Evolutionary conservation across 73 alveolate species (phyloP).

Genomic region (Tetrahymena malaccensis): DNA sequence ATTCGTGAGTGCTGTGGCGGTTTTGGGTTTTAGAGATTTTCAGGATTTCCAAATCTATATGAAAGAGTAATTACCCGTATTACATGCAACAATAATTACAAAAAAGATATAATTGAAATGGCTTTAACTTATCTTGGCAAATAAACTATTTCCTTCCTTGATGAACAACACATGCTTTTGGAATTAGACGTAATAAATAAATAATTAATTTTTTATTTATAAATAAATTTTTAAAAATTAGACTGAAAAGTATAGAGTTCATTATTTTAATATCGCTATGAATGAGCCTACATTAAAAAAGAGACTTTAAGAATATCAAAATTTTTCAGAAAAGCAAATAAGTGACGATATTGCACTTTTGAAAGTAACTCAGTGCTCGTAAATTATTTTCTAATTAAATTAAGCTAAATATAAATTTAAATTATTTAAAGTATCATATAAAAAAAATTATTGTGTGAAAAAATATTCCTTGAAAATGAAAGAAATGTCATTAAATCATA

Average conservation of each 20-base stretch:
- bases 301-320: neutral
- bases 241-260: neutral
- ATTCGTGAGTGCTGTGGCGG: neutral
- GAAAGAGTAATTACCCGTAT: neutral
- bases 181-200: neutral
- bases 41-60: neutral
- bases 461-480: neutral
- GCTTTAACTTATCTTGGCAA: neutral
- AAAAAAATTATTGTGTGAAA: neutral
- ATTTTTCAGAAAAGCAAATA: neutral
- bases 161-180: neutral
- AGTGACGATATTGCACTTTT: neutral
- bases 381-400: neutral
- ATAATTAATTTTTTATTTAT: neutral
- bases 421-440: neutral
- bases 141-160: neutral
- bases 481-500: neutral
- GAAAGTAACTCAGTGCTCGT: neutral
- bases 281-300: neutral
- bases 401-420: neutral
- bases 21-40: neutral
- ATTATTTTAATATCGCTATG: neutral
- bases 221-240: neutral
- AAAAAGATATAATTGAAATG: neutral
- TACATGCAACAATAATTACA: neutral